Percentiles rank a stretch among this genome's conserved stretches.
These are phyloP conservation scores for Cyathus striatus DNA, from an alignment of 768 basidiomycete species.

Conservation along the genomic window DNA sequence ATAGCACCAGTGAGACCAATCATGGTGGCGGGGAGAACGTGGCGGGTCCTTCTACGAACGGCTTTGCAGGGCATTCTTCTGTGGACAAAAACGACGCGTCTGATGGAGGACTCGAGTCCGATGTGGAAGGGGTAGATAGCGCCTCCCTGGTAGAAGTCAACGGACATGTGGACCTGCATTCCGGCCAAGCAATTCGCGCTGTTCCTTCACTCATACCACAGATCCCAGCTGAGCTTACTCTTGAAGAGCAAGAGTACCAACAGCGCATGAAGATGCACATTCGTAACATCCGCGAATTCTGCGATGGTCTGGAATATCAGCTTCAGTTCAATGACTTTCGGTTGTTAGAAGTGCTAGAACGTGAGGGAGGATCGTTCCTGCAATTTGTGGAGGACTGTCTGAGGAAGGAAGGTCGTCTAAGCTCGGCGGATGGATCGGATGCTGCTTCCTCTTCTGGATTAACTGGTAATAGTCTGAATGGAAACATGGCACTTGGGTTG, in stretches of 20 bases:
- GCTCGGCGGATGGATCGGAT: constrained; percentile 2
- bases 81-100: not conserved
- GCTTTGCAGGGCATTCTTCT: no score
- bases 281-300: constrained; percentile 36
- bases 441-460: constrained; percentile 1
- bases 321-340: constrained; percentile 39
- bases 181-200: not conserved
- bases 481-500: no score
- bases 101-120: constrained; percentile 2
- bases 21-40: not conserved
- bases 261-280: constrained; percentile 37
- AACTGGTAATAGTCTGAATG: no score
- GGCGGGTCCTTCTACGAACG: not conserved
- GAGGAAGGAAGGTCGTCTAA: constrained; percentile 30
- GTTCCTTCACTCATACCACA: not conserved
- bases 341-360: constrained; percentile 36
- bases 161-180: not conserved
- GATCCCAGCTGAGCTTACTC: constrained; percentile 7
- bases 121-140: constrained; percentile 2
- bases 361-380: constrained; percentile 34
- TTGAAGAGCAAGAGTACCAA: constrained; percentile 23
- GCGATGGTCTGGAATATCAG: constrained; percentile 41
- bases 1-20: not conserved
- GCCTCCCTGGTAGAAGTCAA: not conserved
- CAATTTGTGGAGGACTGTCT: constrained; percentile 33